A percentile compares a stretch with the other conserved stretches of the same genome.
Evolutionary conservation across 2,329 filamentous ascomycete species (phyloP).

Genomic region (Fusarium floridanum): DNA sequence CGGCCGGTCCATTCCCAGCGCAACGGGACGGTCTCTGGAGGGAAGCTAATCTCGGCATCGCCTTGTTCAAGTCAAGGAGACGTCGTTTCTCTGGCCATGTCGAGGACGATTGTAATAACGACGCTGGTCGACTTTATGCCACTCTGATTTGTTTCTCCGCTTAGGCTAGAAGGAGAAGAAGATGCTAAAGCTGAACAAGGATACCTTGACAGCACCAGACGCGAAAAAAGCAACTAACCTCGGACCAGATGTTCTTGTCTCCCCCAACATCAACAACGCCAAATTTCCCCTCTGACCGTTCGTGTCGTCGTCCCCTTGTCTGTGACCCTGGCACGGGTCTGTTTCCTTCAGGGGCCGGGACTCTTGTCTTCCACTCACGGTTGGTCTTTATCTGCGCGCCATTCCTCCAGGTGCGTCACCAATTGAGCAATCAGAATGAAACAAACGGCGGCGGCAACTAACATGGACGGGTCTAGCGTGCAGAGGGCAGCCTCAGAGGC

Average conservation of each 20-base stretch:
- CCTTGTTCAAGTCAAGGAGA: constrained; percentile 40
- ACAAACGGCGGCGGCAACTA: constrained; percentile 42
- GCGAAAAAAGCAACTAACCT: constrained; percentile 24
- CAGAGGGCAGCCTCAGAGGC: constrained; percentile 1
- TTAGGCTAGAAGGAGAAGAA: not conserved
- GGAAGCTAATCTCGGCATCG: constrained; percentile 46
- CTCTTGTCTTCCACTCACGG: constrained; percentile 27
- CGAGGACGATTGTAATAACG: constrained; percentile 16
- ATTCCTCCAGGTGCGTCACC: constrained; percentile 27
- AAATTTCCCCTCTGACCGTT: constrained; percentile 5
- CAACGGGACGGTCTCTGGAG: constrained; percentile 39
- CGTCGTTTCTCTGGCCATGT: constrained; percentile 26
- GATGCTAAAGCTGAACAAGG: not conserved
- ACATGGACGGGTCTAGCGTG: constrained; percentile 8
- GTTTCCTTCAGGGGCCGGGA: constrained; percentile 33
- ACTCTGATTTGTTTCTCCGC: constrained; percentile 6
- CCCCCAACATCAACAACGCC: constrained; percentile 18
- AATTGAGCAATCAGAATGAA: constrained; percentile 45
- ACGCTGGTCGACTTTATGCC: not conserved
- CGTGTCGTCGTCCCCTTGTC: constrained; percentile 11
- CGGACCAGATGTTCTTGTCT: constrained; percentile 8
- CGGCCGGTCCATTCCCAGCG: constrained; percentile 44
- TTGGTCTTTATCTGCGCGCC: constrained; percentile 35
- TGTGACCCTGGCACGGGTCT: constrained; percentile 16
- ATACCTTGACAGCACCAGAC: not conserved